A percentile compares a stretch with the other conserved stretches of the same genome.
Evolutionary conservation across 1,139 yeast genomes (phyloP).

Genomic region (Geotrichum phurueaensis): DNA sequence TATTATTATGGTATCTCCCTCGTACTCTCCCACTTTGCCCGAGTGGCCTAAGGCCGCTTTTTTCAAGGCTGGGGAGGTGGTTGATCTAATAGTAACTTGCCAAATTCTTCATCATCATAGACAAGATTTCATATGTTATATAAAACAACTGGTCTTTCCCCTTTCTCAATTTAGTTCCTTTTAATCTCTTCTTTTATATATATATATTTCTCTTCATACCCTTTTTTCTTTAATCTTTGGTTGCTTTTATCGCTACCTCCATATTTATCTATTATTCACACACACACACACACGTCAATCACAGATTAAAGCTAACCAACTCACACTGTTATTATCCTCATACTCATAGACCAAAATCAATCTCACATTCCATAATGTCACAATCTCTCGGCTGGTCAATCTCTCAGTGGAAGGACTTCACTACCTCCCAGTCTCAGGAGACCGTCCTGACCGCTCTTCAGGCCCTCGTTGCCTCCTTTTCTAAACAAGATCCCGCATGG

Average conservation of each 20-base stretch:
- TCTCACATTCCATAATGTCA: neutral
- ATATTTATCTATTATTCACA: neutral
- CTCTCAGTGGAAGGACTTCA: conserved; percentile 66
- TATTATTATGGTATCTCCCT: neutral
- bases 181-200: neutral
- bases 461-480: conserved; percentile 39
- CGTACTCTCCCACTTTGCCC: neutral
- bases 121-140: neutral
- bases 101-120: neutral
- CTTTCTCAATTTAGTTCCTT: neutral
- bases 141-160: neutral
- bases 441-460: conserved; percentile 51
- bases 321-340: neutral
- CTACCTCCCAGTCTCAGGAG: conserved; percentile 54
- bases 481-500: conserved; percentile 78
- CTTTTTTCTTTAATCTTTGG: neutral
- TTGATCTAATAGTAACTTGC: neutral
- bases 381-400: conserved; percentile 50
- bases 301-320: neutral
- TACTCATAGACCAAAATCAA: neutral
- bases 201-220: neutral
- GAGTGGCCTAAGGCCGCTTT: neutral
- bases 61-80: neutral
- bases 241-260: neutral
- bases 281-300: neutral